Evolutionary conservation across 2,329 filamentous ascomycete genomes (phyloP), one percentile per base, ranked within the genome.

Genomic region (Parastagonospora nodorum): DNA sequence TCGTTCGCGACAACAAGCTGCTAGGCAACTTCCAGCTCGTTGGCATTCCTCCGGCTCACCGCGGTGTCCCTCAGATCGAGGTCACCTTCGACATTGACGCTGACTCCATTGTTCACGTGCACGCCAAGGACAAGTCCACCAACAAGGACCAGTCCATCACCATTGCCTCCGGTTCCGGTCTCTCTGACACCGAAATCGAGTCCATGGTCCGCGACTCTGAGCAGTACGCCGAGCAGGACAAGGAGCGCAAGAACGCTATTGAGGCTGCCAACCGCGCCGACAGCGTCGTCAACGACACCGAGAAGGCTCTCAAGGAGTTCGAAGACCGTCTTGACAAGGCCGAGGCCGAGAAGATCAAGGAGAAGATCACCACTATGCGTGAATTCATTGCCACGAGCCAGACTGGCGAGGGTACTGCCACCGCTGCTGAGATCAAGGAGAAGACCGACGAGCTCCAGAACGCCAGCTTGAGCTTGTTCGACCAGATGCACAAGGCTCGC

Each of bases 61-160:
- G 92, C 76, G 92, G 92, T 82, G 91, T 97, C 55, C 93, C 93
- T 60, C 93, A 97, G 78, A 84, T 97, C 51, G 93, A 97, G 84
- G 93, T 97, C 68, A 97, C 93, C 71, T 97, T 97, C 79, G 93
- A 97, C 78, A 97, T 97, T 75, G 93, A 97, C 69, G 93, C 93
- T 71, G 92, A 97, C 78, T 96, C 92, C 14, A 97, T 97, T 68
- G 92, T 97, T 68, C 92, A 97, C 82, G 93, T 97, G 60, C 89
- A 94, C 77, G 93, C 93, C 77, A 96, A 96, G 85, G 93, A 97
- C 82, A 97, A 97, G 88, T 93, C 92, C 67, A 97, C 92, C 80
- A 90, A 91, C 87, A 97, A 97, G 88, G 93, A 97, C 75, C 93
- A 99, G 84, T 97, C 92, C 57, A 97, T 99, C 81, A 97, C 93